Conservation (phyloP, 306 rosid species). For the Pterocarpus macrocarpus region DNA sequence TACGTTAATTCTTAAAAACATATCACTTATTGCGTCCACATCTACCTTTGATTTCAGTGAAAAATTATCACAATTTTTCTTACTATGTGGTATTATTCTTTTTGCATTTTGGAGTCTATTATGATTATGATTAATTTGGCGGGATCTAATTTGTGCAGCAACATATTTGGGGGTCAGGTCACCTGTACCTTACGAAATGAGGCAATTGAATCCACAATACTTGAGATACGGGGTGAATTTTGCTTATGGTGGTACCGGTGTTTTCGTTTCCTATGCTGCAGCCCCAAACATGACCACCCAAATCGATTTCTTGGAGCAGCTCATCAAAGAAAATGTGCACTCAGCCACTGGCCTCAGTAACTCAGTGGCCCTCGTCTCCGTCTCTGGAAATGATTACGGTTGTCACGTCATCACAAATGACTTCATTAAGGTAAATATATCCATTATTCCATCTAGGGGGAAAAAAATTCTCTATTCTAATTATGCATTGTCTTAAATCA, state of each 20-base stretch:
- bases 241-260: constrained; percentile 69
- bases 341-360: constrained; percentile 46
- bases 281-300: constrained; percentile 65
- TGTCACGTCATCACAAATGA: constrained; percentile 40
- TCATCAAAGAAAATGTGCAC: constrained; percentile 48
- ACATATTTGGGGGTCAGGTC: constrained; percentile 46
- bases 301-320: constrained; percentile 49
- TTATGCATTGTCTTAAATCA: no score
- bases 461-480: no score
- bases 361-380: constrained; percentile 60
- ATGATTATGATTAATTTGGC: background rate
- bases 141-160: constrained; percentile 42
- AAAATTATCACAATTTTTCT: no score
- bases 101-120: background rate
- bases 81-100: no score
- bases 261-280: constrained; percentile 53
- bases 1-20: no score
- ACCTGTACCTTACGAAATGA: constrained; percentile 46
- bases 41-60: no score
- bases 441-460: no score
- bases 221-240: constrained; percentile 57
- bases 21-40: no score
- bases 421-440: background rate
- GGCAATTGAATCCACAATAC: constrained; percentile 2
- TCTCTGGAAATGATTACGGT: constrained; percentile 69